These are phyloP conservation scores for Mallotus repandus DNA, from an alignment of 441 rosid genomes.

Conservation along the genomic window DNA sequence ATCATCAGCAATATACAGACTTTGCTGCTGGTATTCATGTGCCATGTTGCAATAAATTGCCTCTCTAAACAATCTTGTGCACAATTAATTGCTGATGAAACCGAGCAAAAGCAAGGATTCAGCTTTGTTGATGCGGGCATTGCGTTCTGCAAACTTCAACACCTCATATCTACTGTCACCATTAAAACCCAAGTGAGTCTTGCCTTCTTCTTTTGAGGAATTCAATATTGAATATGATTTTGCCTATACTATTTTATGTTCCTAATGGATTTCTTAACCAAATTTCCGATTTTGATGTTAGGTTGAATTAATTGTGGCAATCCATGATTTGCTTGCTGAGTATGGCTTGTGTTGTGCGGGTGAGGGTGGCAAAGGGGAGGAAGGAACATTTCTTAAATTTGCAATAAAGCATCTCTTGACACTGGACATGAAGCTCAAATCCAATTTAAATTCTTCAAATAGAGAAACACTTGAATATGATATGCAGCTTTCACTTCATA, in stretches of 20 bases:
- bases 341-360: slow-evolving; percentile 95
- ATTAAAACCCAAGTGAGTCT: slow-evolving; percentile 73
- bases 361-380: slow-evolving; percentile 76
- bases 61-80: slow-evolving; percentile 59
- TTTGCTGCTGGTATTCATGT: slow-evolving; percentile 82
- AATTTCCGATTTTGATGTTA: slow-evolving; percentile 28
- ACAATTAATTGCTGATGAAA: slow-evolving; percentile 45
- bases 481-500: slow-evolving; percentile 28
- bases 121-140: slow-evolving; percentile 82
- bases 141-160: slow-evolving; percentile 96
- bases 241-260: slow-evolving; percentile 13
- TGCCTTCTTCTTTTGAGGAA: slow-evolving; percentile 10
- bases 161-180: slow-evolving; percentile 59
- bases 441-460: slow-evolving; percentile 52
- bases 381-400: slow-evolving; percentile 91
- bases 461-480: slow-evolving; percentile 41
- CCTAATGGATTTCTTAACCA: slow-evolving; percentile 15
- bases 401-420: slow-evolving; percentile 93
- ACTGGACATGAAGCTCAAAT: slow-evolving; percentile 90
- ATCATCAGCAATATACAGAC: slow-evolving; percentile 64
- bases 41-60: slow-evolving; percentile 61
- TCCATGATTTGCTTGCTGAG: slow-evolving; percentile 92
- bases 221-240: slow-evolving; percentile 7
- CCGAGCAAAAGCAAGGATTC: slow-evolving; percentile 67
- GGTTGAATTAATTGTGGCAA: slow-evolving; percentile 91